phyloP scores from a whole-genome alignment of 1,284 basidiomycete species.

The Pyrrhoderma lamaoense region DNA sequence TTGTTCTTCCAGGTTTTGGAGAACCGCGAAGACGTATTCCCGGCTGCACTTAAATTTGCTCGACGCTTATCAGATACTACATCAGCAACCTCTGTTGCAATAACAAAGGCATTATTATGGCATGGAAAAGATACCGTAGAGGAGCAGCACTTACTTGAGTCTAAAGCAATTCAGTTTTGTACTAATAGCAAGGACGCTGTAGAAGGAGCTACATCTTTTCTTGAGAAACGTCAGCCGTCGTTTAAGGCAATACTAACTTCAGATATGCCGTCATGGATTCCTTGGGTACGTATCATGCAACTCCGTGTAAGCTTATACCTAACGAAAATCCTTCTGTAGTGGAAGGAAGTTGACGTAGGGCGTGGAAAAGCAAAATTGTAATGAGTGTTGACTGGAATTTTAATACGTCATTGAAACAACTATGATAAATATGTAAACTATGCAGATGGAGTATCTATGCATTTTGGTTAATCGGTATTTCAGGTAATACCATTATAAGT shows the following conservation, averaged over 20 bases:
- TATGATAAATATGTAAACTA: too few species aligned
- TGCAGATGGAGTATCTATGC: too few species aligned
- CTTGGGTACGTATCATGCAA: constrained; percentile 37
- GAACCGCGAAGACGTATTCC: constrained; percentile 43
- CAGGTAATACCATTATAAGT: too few species aligned
- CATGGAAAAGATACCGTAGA: constrained; percentile 42
- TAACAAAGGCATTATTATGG: constrained; percentile 45
- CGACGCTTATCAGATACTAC: constrained; percentile 44
- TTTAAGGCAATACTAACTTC: constrained; percentile 40
- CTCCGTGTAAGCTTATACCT: neutral
- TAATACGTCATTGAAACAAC: too few species aligned
- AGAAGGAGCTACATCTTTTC: constrained; percentile 45
- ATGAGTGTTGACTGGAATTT: neutral
- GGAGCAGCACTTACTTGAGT: constrained; percentile 48
- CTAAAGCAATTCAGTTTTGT: constrained; percentile 37
- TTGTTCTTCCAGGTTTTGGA: constrained; percentile 43
- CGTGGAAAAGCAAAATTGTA: constrained; percentile 34
- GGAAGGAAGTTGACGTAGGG: constrained; percentile 32
- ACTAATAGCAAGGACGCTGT: constrained; percentile 34
- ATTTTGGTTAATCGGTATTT: too few species aligned
- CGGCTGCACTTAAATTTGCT: constrained; percentile 43
- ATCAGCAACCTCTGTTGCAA: constrained; percentile 42
- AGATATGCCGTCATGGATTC: constrained; percentile 35
- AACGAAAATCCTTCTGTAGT: constrained; percentile 30
- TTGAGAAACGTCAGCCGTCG: constrained; percentile 36